Base-by-base conservation (phyloP, 345 rosid species). In the Boechera retrofracta region DNA sequence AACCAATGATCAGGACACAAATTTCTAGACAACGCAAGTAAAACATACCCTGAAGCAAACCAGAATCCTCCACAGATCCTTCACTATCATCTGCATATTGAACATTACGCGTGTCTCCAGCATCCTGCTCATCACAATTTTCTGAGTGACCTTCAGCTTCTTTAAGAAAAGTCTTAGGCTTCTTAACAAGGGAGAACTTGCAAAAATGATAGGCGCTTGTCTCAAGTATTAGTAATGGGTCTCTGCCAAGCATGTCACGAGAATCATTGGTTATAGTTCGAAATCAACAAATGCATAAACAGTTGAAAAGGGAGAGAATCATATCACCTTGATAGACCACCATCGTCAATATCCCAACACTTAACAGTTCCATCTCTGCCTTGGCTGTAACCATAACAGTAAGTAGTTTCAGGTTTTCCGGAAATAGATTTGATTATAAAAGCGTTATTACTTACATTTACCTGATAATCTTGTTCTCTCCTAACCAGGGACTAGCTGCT, bases 321-420 rank as follows among this genome's bases (percentile, higher is more conserved):
- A 57, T 32, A 57, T 31, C 24, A 91, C 98, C 97, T 89, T 48
- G 96, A 87, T 8, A 94, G 78, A 79, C 89, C 97, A 69, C 97
- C 96, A 76, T 89, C 87, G 74, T 75, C 88, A 51, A 95, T 74
- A 80, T 86, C 96, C 99, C 98, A 95, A 73, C 86, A 85, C 85
- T 95, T 92, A 1, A 92, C 91, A 79, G 94, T 90, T 79, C 98
- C 98, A 85, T 95, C 98, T 83, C 90, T 88, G 13, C 98, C 99
- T 82, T 94, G 99, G 79, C 98, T 92, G 84, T 58, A 68, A 33
- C 16, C 39, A 57, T 4, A 63, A 39, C 21, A 69, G 56, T 65
- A 42, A 67, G 0, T 4, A 33, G 11, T 36, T 47, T 69, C 29
- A 79, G 42, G 0, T 13, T 38, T 57, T 12, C 10, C 4, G 8